Base-by-base conservation (phyloP, 202 grass and related monocot genomes). In the Panicum hallii region DNA sequence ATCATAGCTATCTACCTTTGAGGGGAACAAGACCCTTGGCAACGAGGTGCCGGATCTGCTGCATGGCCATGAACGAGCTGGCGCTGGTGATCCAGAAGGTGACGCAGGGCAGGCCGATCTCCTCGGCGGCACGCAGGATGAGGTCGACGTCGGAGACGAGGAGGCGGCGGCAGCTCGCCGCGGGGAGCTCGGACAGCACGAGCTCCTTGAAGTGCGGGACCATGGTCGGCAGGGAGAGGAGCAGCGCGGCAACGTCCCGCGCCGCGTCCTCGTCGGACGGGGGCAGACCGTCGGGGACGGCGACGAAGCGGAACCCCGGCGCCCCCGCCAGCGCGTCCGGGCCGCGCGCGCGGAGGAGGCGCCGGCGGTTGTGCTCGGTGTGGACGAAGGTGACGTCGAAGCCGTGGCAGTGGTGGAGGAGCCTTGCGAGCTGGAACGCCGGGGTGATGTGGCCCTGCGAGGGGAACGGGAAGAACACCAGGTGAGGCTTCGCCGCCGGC, bases 381-480 rank as follows among this genome's bases (percentile, higher is more conserved):
- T 73, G 70, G 46, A 73, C 26, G 46, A 73, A 73, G 70, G 70
- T 53, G 70, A 74, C 47, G 70, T 49, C 45, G 47, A 74, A 50
- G 70, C 70, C 70, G 70, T 49, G 45, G 45, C 26, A 4, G 6
- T 0, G 47, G 70, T 74, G 28, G 70, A 74, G 70, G 47, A 74
- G 70, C 26, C 0, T 74, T 8, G 70, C 70, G 47, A 74, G 70
- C 26, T 74, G 47, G 70, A 74, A 74, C 30, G 70, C 70, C 70
- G 70, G 70, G 8, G 84, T 92, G 44, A 92, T 5, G 84, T 92
- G 90, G 32, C 87, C 90, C 82, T 90, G 80, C 26, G 84, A 55
- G 30, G 84, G 87, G 82, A 75, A 92, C 69, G 81, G 84, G 14
- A 92, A 74, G 70, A 74, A 74, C 28, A 38, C 26, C 0, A 74